Conservation (phyloP, 2,329 filamentous ascomycete species). For the Colletotrichum karsti region DNA sequence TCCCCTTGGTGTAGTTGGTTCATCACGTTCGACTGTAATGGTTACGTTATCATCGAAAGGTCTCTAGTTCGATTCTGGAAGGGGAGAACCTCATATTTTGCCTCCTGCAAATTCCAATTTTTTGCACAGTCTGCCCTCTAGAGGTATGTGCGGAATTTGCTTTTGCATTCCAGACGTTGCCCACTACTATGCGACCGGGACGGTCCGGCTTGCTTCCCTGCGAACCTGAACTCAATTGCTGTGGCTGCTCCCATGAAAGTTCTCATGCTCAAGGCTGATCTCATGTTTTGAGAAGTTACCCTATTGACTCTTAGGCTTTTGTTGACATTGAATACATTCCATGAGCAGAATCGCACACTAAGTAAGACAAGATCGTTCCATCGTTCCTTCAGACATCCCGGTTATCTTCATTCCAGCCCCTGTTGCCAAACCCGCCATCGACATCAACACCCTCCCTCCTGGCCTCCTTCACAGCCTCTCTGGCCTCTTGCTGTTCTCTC, state of each 20-base stretch:
- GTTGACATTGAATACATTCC: no score
- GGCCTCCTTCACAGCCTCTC: conserved; percentile 30
- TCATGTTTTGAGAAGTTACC: no score
- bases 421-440: conserved; percentile 26
- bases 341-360: not conserved
- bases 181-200: not conserved
- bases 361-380: no score
- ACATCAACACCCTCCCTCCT: conserved; percentile 30
- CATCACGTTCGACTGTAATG: conserved; percentile 19
- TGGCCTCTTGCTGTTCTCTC: conserved; percentile 31
- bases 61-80: conserved; percentile 29
- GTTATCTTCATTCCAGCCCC: conserved; percentile 7
- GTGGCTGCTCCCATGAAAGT: not conserved
- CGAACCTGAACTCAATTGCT: not conserved
- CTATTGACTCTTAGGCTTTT: no score
- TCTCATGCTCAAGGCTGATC: not conserved
- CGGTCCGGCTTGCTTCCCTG: not conserved
- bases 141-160: no score
- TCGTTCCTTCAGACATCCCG: no score
- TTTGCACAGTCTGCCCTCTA: not conserved
- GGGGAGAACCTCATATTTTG: conserved; percentile 11
- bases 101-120: not conserved
- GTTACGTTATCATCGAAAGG: conserved; percentile 16
- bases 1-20: conserved; percentile 26
- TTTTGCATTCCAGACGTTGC: not conserved